Evolutionary conservation across 2,329 filamentous ascomycete species (phyloP).

Genomic region (Diplodia seriata): DNA sequence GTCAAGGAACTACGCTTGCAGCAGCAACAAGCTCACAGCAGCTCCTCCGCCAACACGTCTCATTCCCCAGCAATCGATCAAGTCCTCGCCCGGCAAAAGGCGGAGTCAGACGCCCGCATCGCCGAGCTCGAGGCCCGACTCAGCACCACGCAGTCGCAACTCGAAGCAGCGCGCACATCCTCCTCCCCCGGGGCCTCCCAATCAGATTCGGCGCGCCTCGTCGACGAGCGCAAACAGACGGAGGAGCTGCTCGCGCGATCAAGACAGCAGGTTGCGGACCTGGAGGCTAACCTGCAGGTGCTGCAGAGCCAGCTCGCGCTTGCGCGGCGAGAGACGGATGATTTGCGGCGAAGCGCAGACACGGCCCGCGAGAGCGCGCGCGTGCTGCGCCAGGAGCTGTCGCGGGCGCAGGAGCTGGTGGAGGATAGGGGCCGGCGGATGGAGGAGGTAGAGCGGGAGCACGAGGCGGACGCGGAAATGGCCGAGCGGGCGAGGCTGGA

Average conservation of each 20-base stretch:
- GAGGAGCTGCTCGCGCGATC: conserved; percentile 19
- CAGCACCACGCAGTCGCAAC: conserved; percentile 11
- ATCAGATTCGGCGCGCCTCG: not conserved
- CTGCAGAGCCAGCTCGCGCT: conserved; percentile 19
- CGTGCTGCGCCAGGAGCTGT: conserved; percentile 22
- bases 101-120: conserved; percentile 26
- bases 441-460: not conserved
- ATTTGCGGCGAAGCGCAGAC: conserved; percentile 1
- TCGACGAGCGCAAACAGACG: conserved; percentile 12
- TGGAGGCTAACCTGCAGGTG: conserved; percentile 24
- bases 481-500: not conserved
- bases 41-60: not conserved
- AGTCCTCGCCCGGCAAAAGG: conserved; percentile 20
- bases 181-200: not conserved
- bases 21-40: not conserved
- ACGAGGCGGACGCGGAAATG: not conserved
- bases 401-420: not conserved
- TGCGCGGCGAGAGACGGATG: conserved; percentile 10
- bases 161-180: conserved; percentile 5
- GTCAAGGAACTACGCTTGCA: conserved; percentile 2
- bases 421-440: not conserved
- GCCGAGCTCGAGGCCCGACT: conserved; percentile 31
- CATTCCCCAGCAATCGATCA: not conserved
- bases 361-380: conserved; percentile 13
- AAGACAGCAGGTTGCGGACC: conserved; percentile 17